Evolutionary conservation across 176 grass and related monocot genomes (phyloP).

Genomic region (Musa troglodytarum): DNA sequence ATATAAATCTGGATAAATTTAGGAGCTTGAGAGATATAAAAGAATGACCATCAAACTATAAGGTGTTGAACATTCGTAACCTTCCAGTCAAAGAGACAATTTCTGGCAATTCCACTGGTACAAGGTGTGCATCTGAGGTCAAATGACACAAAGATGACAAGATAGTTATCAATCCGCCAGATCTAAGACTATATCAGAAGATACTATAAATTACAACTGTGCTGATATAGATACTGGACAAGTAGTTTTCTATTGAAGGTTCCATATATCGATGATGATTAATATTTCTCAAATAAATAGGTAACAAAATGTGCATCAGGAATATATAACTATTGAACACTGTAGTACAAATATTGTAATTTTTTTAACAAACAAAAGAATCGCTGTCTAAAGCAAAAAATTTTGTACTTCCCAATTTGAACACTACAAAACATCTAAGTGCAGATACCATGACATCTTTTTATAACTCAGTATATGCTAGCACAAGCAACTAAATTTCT

Average conservation of each 20-base stretch:
- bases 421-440: too few relatives aligned
- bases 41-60: background rate
- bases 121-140: conserved; percentile 61
- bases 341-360: background rate
- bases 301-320: background rate
- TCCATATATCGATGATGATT: background rate
- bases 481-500: too few relatives aligned
- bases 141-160: background rate
- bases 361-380: too few relatives aligned
- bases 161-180: background rate
- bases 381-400: too few relatives aligned
- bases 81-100: conserved; percentile 65
- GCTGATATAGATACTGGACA: background rate
- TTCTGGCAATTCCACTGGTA: conserved; percentile 89
- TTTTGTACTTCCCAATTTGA: too few relatives aligned
- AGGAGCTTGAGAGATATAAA: too few relatives aligned
- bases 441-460: too few relatives aligned
- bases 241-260: background rate
- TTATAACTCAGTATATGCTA: too few relatives aligned
- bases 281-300: background rate
- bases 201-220: background rate
- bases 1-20: background rate
- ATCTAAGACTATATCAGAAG: background rate
- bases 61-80: conserved; percentile 26
- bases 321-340: background rate